Base-by-base conservation (phyloP, 495 filamentous ascomycete genomes). In the Immersiella caudata region DNA sequence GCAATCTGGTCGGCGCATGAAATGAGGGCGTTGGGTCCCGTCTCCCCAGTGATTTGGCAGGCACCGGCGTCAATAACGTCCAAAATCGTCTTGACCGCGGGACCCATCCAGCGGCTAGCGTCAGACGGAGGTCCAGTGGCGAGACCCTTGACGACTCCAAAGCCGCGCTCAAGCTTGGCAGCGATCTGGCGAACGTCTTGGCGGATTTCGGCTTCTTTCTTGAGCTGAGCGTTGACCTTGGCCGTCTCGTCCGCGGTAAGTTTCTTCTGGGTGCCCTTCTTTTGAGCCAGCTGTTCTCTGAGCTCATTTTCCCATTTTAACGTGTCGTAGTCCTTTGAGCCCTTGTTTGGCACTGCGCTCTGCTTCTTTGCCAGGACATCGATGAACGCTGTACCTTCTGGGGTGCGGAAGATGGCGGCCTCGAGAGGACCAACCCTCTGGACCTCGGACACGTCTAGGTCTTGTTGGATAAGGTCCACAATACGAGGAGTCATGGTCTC, bases 221-320 rank as follows among this genome's bases (percentile, higher is more conserved):
- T 87, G 12, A 98, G 83, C 71, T 98, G 95, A 33, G 91, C 91
- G 35, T 96, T 94, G 65, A 98, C 93, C 74, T 94, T 97, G 36
- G 88, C 84, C 68, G 89, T 90, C 71, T 99, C 94, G 40, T 97
- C 94, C 0, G 90, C 78, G 0, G 91, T 94, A 35, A 98, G 87
- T 78, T 97, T 98, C 81, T 91, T 93, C 70, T 93, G 88, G 49
- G 91, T 86, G 2, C 96, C 96, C 79, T 93, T 95, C 83, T 97
- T 99, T 70, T 91, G 83, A 24, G 93, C 94, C 50, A 99, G 80
- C 72, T 98, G 93, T 36, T 87, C 85, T 57, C 93, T 81, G n/a
- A 98, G 84, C 65, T 98, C 95, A 72, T 91, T 89, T 77, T 99
- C 95, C 95, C 95, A 99, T 79, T 97, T 97, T 59, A 97, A 74